Percentiles rank a stretch among this genome's conserved stretches.
phyloP scores from a whole-genome alignment of 345 rosid genomes.

The Syzygium grande region DNA sequence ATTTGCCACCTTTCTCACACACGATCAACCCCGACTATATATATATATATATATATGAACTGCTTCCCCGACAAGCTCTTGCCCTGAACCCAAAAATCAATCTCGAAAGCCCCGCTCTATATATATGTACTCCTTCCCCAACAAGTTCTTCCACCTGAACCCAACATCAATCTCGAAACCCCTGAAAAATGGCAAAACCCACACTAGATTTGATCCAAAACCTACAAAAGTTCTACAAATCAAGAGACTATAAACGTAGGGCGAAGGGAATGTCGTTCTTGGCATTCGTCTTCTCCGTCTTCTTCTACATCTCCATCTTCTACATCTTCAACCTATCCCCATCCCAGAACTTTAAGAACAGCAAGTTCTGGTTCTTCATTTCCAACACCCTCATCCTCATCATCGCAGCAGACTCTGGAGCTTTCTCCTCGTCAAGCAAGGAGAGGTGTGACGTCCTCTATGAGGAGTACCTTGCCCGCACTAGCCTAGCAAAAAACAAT shows the following conservation, averaged over 20 bases:
- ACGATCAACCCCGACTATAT: background rate
- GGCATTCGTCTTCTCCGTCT: slow-evolving; percentile 26
- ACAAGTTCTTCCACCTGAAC: background rate
- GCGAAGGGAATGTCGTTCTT: slow-evolving; percentile 21
- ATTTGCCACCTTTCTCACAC: background rate
- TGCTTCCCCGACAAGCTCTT: background rate
- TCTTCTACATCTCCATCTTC: slow-evolving; percentile 36
- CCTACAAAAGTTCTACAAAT: slow-evolving; percentile 5
- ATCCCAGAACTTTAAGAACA: slow-evolving; percentile 29
- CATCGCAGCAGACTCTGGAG: slow-evolving; percentile 51
- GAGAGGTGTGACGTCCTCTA: slow-evolving; percentile 15
- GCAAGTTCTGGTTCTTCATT: slow-evolving; percentile 56
- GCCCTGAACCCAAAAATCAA: background rate
- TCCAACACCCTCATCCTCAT: slow-evolving; percentile 60
- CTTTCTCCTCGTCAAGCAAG: slow-evolving; percentile 26
- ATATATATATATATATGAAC: background rate
- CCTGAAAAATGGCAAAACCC: background rate
- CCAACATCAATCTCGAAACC: background rate
- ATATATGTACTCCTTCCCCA: background rate
- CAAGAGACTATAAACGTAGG: background rate
- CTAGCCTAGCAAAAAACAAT: background rate
- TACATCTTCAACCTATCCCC: slow-evolving; percentile 47
- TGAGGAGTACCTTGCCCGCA: slow-evolving; percentile 14
- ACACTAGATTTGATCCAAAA: background rate
- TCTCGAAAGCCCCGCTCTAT: background rate